These are phyloP conservation scores for Zasmidium angulare DNA, from an alignment of 2,329 filamentous ascomycete species.

Conservation along the genomic window DNA sequence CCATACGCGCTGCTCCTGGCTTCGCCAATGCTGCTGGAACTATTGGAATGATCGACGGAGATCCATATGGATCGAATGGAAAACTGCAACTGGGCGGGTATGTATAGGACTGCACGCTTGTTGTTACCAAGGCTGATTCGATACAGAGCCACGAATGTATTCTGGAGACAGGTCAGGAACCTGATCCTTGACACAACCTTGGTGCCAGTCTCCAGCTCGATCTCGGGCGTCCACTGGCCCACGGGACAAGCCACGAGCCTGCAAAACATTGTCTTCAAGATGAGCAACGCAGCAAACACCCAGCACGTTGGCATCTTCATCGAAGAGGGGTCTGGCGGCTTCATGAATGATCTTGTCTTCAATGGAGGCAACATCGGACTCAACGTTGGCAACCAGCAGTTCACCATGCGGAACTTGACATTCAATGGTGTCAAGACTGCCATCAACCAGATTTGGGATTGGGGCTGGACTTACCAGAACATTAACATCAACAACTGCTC, in stretches of 20 bases:
- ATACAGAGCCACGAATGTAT: slow-evolving; percentile 57
- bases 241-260: slow-evolving; percentile 47
- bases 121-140: not conserved
- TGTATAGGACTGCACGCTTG: slow-evolving; percentile 1
- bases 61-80: slow-evolving; percentile 49
- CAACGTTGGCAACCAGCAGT: slow-evolving; percentile 47
- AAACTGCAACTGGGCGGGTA: slow-evolving; percentile 32
- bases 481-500: slow-evolving; percentile 54
- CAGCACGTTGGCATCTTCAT: slow-evolving; percentile 48
- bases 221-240: slow-evolving; percentile 49
- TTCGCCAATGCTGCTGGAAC: slow-evolving; percentile 46
- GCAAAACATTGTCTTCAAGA: slow-evolving; percentile 47
- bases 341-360: slow-evolving; percentile 48
- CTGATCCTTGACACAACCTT: slow-evolving; percentile 61
- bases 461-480: slow-evolving; percentile 52
- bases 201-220: slow-evolving; percentile 44
- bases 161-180: slow-evolving; percentile 65
- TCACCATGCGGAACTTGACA: slow-evolving; percentile 56
- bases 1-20: slow-evolving; percentile 53
- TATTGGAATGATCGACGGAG: slow-evolving; percentile 59
- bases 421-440: slow-evolving; percentile 55
- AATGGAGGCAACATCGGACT: slow-evolving; percentile 44
- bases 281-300: slow-evolving; percentile 47
- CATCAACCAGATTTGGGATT: slow-evolving; percentile 60
- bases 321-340: slow-evolving; percentile 46